Evolutionary conservation across 2,329 filamentous ascomycete genomes (phyloP).

Genomic region (Trematosphaeria pertusa): DNA sequence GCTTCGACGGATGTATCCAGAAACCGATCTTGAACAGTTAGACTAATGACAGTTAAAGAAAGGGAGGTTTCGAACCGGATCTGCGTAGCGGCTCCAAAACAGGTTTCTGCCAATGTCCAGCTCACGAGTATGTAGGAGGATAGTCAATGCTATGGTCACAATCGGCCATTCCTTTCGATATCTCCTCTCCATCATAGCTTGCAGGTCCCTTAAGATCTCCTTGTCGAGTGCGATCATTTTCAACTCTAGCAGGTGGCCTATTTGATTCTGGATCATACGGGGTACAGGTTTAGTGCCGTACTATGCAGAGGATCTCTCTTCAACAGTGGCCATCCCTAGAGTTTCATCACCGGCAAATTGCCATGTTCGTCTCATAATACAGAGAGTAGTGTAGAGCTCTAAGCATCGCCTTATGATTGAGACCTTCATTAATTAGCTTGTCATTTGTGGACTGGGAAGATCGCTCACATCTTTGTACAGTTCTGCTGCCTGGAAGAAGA

Average conservation of each 20-base stretch:
- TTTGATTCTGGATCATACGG: not conserved
- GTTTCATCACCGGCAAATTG: slow-evolving; percentile 2
- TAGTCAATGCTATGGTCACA: not conserved
- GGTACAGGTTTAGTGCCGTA: not conserved
- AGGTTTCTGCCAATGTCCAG: not conserved
- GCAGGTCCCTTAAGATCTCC: not conserved
- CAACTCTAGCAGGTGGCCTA: slow-evolving; percentile 2
- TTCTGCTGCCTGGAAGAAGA: no score
- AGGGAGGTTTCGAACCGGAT: not conserved
- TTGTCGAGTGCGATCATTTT: not conserved
- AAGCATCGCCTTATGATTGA: no score
- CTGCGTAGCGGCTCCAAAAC: not conserved
- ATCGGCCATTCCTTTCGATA: not conserved
- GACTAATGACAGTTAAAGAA: not conserved
- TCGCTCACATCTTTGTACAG: no score
- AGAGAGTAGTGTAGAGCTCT: not conserved
- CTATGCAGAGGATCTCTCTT: not conserved
- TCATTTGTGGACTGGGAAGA: no score
- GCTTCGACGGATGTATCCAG: slow-evolving; percentile 2
- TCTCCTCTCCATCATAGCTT: not conserved
- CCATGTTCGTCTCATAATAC: not conserved
- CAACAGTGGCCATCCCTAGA: slow-evolving; percentile 1
- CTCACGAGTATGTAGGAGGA: slow-evolving; percentile 4
- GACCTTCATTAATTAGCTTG: no score
- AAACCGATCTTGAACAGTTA: not conserved